A percentile compares a stretch with the other conserved stretches of the same genome.
phyloP scores from a whole-genome alignment of 2,329 filamentous ascomycete genomes.

The Hortaea werneckii region DNA sequence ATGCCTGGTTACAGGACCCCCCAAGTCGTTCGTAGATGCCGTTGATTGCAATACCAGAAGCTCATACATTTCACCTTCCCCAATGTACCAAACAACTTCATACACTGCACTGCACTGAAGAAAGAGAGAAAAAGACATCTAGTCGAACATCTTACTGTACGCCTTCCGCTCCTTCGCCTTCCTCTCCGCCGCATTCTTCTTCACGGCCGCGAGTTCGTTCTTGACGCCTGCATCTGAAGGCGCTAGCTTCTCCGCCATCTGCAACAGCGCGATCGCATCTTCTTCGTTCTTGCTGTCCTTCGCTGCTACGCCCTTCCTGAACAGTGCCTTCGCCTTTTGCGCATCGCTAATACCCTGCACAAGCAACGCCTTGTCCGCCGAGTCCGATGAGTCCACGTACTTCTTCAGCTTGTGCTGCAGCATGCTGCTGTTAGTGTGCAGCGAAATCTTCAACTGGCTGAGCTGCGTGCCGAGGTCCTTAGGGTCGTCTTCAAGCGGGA shows the following conservation, averaged over 20 bases:
- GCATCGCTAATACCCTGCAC: slow-evolving; percentile 54
- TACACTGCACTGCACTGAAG: too few relatives aligned
- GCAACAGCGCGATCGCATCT: slow-evolving; percentile 44
- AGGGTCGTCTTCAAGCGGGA: slow-evolving; percentile 57
- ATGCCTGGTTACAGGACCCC: too few relatives aligned
- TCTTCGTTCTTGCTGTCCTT: slow-evolving; percentile 77
- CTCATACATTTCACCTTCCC: too few relatives aligned
- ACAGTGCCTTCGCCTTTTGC: slow-evolving; percentile 83
- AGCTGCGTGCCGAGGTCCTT: slow-evolving; percentile 57
- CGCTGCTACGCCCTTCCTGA: slow-evolving; percentile 68
- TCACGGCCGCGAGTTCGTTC: slow-evolving; percentile 67
- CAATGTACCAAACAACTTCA: too few relatives aligned
- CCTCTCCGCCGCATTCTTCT: slow-evolving; percentile 62
- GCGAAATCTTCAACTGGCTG: slow-evolving; percentile 64
- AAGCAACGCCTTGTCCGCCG: slow-evolving; percentile 63
- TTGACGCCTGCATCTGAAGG: slow-evolving; percentile 66
- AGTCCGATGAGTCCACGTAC: slow-evolving; percentile 59
- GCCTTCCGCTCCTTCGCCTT: slow-evolving; percentile 83
- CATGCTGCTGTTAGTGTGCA: slow-evolving; percentile 83
- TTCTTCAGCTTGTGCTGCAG: slow-evolving; percentile 70
- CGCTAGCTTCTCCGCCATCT: slow-evolving; percentile 32
- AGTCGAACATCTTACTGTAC: slow-evolving; percentile 82
- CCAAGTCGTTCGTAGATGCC: too few relatives aligned
- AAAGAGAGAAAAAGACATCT: background rate
- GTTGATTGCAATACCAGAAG: too few relatives aligned